A percentile compares a stretch with the other conserved stretches of the same genome.
These are phyloP conservation scores for Hypholoma fasciculare DNA, from an alignment of 768 basidiomycete species.

Conservation along the genomic window DNA sequence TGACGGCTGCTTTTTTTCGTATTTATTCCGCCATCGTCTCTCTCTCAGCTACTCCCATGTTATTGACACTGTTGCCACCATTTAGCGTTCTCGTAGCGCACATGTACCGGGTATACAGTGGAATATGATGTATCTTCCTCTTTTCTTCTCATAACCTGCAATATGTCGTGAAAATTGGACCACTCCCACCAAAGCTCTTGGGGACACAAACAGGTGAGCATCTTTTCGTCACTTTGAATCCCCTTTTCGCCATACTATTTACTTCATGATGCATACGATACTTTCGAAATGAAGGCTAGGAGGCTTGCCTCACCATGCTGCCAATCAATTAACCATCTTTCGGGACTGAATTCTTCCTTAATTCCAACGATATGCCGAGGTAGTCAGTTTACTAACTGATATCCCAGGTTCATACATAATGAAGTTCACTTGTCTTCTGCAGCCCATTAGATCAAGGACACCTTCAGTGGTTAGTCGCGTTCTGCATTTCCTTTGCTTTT, in stretches of 20 bases:
- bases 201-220: neutral
- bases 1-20: too few species aligned
- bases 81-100: too few species aligned
- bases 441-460: neutral
- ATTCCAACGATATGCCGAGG: neutral
- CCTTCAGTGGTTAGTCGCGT: neutral
- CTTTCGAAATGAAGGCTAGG: slow-evolving; percentile 79
- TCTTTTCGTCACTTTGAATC: slow-evolving; percentile 1
- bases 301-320: slow-evolving; percentile 57
- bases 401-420: neutral
- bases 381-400: neutral
- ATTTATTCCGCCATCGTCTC: too few species aligned
- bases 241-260: slow-evolving; percentile 10
- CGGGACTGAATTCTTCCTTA: slow-evolving; percentile 67
- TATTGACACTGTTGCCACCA: too few species aligned
- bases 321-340: slow-evolving; percentile 93
- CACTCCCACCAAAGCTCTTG: too few species aligned
- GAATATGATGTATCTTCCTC: too few species aligned
- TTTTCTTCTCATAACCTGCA: too few species aligned
- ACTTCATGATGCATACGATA: slow-evolving; percentile 80
- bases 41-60: too few species aligned
- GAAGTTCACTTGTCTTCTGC: neutral
- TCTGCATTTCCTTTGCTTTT: neutral
- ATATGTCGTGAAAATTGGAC: too few species aligned
- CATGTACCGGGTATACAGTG: too few species aligned